Conservation (phyloP, 768 basidiomycete species). For the Paxillus rubicundulus region DNA sequence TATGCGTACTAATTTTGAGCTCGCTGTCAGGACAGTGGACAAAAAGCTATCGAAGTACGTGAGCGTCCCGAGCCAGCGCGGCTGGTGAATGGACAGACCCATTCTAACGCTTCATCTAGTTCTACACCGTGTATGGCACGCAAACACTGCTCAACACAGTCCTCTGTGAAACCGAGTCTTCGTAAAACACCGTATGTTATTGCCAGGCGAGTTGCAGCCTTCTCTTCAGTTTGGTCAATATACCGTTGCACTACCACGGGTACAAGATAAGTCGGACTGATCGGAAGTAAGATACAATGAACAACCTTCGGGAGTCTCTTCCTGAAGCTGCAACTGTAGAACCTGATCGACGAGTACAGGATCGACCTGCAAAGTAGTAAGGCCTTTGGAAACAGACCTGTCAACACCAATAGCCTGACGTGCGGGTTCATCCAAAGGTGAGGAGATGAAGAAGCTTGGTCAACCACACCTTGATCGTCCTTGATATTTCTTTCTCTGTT, state of each 20-base stretch:
- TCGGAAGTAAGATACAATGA: not conserved
- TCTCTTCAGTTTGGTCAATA: constrained; percentile 66
- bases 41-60: constrained; percentile 49
- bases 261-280: constrained; percentile 1
- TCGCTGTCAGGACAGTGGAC: constrained; percentile 63
- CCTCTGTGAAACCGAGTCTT: constrained; percentile 72
- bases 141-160: constrained; percentile 70
- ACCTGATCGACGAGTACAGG: constrained; percentile 55
- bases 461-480: constrained; percentile 61
- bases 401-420: constrained; percentile 74
- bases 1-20: constrained; percentile 37
- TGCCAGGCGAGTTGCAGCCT: constrained; percentile 64
- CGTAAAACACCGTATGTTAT: constrained; percentile 79
- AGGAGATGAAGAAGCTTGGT: not conserved
- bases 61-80: constrained; percentile 2
- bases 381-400: constrained; percentile 62
- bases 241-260: constrained; percentile 7
- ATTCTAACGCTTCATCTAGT: constrained; percentile 87
- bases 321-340: constrained; percentile 47
- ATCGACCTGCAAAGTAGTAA: constrained; percentile 65
- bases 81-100: constrained; percentile 53
- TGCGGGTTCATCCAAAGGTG: not conserved
- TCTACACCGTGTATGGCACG: constrained; percentile 60
- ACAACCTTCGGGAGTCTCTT: constrained; percentile 32
- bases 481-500: constrained; percentile 79